phyloP scores from a whole-genome alignment of 2,329 filamentous ascomycete genomes.

The Podosphaera xanthii region DNA sequence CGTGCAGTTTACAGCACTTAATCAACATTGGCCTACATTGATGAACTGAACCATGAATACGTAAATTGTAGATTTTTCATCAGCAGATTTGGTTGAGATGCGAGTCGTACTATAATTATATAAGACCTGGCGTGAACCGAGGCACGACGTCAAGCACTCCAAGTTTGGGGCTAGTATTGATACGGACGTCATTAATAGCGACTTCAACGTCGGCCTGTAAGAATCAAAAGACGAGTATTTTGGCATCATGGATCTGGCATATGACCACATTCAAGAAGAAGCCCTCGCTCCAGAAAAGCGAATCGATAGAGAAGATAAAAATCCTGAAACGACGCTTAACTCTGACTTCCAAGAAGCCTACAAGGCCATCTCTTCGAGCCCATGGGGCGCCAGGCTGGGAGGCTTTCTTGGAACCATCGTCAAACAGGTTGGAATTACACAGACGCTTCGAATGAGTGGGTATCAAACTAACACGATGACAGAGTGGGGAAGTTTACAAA shows the following conservation, averaged over 20 bases:
- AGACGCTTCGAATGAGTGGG: not conserved
- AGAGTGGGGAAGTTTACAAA: conserved; percentile 66
- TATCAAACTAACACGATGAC: conserved; percentile 3
- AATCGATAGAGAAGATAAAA: conserved; percentile 22
- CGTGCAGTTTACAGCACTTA: too few species aligned
- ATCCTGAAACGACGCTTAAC: conserved; percentile 40
- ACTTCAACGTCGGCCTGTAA: not conserved
- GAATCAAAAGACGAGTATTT: not conserved
- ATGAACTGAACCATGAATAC: too few species aligned
- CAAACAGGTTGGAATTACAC: conserved; percentile 44
- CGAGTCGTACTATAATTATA: not conserved
- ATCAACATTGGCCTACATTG: too few species aligned
- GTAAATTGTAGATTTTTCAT: not conserved
- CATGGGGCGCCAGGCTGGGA: conserved; percentile 75
- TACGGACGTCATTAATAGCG: not conserved
- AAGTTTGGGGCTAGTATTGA: not conserved
- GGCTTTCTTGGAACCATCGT: conserved; percentile 80
- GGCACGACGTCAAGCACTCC: not conserved
- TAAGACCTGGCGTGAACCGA: not conserved
- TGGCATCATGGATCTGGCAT: conserved; percentile 66
- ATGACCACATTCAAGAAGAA: conserved; percentile 89
- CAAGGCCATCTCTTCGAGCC: conserved; percentile 72
- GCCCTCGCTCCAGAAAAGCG: conserved; percentile 33
- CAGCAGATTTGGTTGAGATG: not conserved
- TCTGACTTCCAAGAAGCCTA: conserved; percentile 87